These are phyloP conservation scores for Leccinum griseonigrum DNA, from an alignment of 1,284 basidiomycete species.

Conservation along the genomic window DNA sequence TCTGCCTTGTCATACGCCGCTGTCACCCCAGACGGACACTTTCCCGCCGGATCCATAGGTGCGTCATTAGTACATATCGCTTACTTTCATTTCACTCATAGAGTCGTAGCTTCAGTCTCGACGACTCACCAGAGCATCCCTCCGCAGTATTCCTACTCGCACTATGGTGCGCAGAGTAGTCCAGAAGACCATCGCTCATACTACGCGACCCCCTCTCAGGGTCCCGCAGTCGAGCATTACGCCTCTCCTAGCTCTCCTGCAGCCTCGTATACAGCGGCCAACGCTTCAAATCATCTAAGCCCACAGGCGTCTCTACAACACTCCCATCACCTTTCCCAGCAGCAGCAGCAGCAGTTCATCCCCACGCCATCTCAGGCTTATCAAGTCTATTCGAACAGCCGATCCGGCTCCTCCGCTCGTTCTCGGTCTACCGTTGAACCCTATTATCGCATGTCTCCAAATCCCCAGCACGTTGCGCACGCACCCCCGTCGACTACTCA, in stretches of 20 bases:
- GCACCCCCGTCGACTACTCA: conserved; percentile 18
- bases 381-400: conserved; percentile 39
- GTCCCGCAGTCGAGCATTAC: conserved; percentile 20
- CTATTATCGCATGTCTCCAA: conserved; percentile 39
- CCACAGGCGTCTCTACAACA: conserved; percentile 32
- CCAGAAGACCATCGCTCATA: conserved; percentile 28
- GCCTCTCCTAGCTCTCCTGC: conserved; percentile 21
- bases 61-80: conserved; percentile 10
- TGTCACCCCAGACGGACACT: conserved; percentile 18
- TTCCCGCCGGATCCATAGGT: conserved; percentile 28
- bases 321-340: conserved; percentile 20
- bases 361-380: conserved; percentile 54
- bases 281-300: conserved; percentile 31
- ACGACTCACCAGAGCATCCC: conserved; percentile 23
- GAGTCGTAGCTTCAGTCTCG: neutral
- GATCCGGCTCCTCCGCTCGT: conserved; percentile 26
- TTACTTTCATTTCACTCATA: conserved; percentile 11
- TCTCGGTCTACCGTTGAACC: conserved; percentile 31
- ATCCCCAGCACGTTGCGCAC: conserved; percentile 36
- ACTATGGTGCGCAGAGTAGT: conserved; percentile 23
- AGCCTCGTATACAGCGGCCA: conserved; percentile 23
- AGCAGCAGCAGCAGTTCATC: conserved; percentile 41
- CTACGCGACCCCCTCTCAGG: conserved; percentile 23
- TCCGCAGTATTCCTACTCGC: conserved; percentile 21
- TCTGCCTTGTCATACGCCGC: conserved; percentile 27